Evolutionary conservation across 2,329 filamentous ascomycete species (phyloP).

Genomic region (Ceratocystis variospora): DNA sequence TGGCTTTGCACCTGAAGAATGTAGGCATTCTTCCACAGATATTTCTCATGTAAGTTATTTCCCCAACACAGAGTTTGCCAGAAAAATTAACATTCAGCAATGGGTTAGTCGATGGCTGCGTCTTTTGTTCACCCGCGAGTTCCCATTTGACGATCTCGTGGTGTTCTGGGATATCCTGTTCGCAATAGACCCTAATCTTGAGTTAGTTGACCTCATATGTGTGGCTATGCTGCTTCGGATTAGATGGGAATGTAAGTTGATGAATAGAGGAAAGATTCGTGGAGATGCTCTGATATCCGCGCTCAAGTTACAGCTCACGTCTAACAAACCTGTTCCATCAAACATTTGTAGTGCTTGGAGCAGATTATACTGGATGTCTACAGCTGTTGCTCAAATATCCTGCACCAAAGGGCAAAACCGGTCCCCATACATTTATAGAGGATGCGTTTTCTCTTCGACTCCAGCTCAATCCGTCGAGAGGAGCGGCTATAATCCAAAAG

Average conservation of each 20-base stretch:
- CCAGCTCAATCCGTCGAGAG: conserved; percentile 49
- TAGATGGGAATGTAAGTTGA: conserved; percentile 63
- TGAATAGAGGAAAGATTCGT: no score
- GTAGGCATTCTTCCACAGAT: conserved; percentile 93
- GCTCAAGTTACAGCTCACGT: not conserved
- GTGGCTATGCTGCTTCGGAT: conserved; percentile 87
- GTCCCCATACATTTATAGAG: conserved; percentile 66
- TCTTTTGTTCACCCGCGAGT: conserved; percentile 84
- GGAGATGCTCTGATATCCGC: not conserved
- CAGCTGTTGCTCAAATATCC: conserved; percentile 77
- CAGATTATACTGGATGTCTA: conserved; percentile 77
- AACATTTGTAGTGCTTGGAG: conserved; percentile 51
- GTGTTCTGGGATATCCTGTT: conserved; percentile 85
- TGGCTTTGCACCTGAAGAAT: conserved; percentile 64
- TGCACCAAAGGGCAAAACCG: conserved; percentile 44
- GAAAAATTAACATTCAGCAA: not conserved
- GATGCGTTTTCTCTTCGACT: conserved; percentile 66
- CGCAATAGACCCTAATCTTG: conserved; percentile 64
- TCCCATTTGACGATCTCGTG: conserved; percentile 72
- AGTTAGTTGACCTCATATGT: conserved; percentile 80
- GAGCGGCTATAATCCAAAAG: conserved; percentile 52
- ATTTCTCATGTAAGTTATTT: conserved; percentile 64
- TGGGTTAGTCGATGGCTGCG: conserved; percentile 70
- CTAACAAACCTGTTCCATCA: conserved; percentile 22
- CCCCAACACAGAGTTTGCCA: not conserved